Conservation (phyloP, 192 early-diverging fungal species). For the Funneliformis geosporum region DNA sequence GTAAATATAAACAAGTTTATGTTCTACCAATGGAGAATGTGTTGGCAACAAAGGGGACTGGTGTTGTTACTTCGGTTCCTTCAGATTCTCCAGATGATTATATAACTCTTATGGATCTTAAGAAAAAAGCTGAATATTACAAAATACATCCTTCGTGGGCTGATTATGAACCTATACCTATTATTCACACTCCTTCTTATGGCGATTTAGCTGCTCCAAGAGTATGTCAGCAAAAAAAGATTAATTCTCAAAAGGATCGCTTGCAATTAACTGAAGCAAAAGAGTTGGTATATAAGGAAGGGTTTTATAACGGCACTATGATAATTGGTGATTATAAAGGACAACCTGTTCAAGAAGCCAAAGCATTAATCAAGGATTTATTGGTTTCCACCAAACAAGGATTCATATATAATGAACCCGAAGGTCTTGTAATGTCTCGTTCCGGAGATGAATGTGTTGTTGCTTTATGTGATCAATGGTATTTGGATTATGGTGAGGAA, state of each 20-base stretch:
- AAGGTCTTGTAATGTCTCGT: conserved; percentile 87
- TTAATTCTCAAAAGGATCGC: conserved; percentile 96
- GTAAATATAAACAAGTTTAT: conserved; percentile 76
- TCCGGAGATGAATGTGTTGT: conserved; percentile 98
- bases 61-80: conserved; percentile 98
- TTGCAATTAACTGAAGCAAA: conserved; percentile 90
- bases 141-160: conserved; percentile 87
- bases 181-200: conserved; percentile 84
- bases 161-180: conserved; percentile 77
- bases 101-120: conserved; percentile 86
- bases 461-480: conserved; percentile 96
- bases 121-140: conserved; percentile 94
- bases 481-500: conserved; percentile 94
- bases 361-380: conserved; percentile 74
- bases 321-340: conserved; percentile 81
- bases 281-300: conserved; percentile 95
- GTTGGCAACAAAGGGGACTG: conserved; percentile 93
- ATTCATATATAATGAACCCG: conserved; percentile 95
- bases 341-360: conserved; percentile 88
- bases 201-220: conserved; percentile 84
- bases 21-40: conserved; percentile 98
- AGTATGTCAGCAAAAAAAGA: conserved; percentile 89
- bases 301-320: conserved; percentile 93
- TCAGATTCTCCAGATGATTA: conserved; percentile 99
- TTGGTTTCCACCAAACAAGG: conserved; percentile 73